phyloP scores from a whole-genome alignment of 2,329 filamentous ascomycete genomes.

The Calonectria ilicicola region DNA sequence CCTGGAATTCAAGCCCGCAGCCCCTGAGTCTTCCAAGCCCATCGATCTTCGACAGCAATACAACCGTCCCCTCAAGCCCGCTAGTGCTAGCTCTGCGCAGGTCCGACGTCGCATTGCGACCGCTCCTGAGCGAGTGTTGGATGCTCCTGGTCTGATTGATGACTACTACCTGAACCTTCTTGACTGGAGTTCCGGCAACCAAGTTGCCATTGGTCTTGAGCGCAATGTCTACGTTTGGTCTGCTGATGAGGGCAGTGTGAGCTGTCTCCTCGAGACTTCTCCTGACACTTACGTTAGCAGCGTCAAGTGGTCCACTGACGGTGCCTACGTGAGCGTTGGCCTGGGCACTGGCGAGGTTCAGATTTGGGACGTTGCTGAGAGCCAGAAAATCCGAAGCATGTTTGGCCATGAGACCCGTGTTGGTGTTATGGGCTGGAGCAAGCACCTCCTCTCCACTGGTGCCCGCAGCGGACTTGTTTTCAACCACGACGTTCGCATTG shows the following conservation, averaged over 20 bases:
- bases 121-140: slow-evolving; percentile 93
- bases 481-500: slow-evolving; percentile 98
- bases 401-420: slow-evolving; percentile 96
- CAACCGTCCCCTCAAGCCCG: slow-evolving; percentile 91
- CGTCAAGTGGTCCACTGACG: slow-evolving; percentile 98
- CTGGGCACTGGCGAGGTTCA: slow-evolving; percentile 96
- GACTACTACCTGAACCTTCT: slow-evolving; percentile 99
- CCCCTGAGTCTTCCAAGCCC: slow-evolving; percentile 98
- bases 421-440: slow-evolving; percentile 99
- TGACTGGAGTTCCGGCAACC: slow-evolving; percentile 98
- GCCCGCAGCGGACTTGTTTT: slow-evolving; percentile 94
- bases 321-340: slow-evolving; percentile 94
- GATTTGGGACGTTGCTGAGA: slow-evolving; percentile 98
- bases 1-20: slow-evolving; percentile 96
- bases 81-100: slow-evolving; percentile 80
- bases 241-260: slow-evolving; percentile 90
- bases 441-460: slow-evolving; percentile 95
- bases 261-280: slow-evolving; percentile 86
- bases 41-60: slow-evolving; percentile 98
- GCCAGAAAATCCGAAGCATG: slow-evolving; percentile 97
- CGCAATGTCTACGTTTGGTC: slow-evolving; percentile 99
- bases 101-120: slow-evolving; percentile 93
- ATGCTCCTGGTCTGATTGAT: slow-evolving; percentile 94
- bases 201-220: slow-evolving; percentile 97
- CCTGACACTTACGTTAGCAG: slow-evolving; percentile 97